Percentiles rank a stretch among this genome's conserved stretches.
phyloP scores from a whole-genome alignment of 768 basidiomycete genomes.

The Russula griseocarnosa region DNA sequence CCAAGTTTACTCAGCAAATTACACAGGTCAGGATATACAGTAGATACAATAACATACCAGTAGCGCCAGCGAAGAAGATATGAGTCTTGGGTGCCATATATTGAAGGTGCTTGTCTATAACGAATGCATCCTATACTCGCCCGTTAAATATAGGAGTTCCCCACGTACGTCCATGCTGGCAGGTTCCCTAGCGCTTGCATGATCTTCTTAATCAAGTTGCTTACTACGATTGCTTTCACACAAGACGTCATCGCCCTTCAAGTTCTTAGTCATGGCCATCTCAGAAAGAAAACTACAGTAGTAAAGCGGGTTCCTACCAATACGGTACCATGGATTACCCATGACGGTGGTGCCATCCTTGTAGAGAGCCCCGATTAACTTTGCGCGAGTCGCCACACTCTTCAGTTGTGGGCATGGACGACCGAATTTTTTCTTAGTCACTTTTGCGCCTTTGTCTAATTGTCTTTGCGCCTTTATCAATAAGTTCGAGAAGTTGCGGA shows the following conservation, averaged over 20 bases:
- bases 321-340: neutral
- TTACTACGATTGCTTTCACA: neutral
- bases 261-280: neutral
- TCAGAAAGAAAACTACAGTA: neutral
- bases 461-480: too few relatives aligned
- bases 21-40: too few relatives aligned
- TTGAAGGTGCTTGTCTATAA: neutral
- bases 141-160: neutral
- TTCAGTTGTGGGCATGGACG: neutral
- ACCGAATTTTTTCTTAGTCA: too few relatives aligned
- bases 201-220: neutral
- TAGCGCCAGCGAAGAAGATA: constrained; percentile 25
- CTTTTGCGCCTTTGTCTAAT: too few relatives aligned
- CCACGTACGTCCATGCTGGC: neutral
- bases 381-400: neutral
- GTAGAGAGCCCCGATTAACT: neutral
- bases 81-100: constrained; percentile 21
- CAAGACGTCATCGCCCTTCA: neutral
- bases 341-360: neutral
- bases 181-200: too few relatives aligned
- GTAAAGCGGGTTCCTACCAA: neutral
- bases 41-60: constrained; percentile 10
- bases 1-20: neutral
- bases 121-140: neutral
- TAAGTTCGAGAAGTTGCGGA: neutral